Base-by-base conservation (phyloP, 192 early-diverging fungal genomes). In the Glomus cerebriforme region DNA sequence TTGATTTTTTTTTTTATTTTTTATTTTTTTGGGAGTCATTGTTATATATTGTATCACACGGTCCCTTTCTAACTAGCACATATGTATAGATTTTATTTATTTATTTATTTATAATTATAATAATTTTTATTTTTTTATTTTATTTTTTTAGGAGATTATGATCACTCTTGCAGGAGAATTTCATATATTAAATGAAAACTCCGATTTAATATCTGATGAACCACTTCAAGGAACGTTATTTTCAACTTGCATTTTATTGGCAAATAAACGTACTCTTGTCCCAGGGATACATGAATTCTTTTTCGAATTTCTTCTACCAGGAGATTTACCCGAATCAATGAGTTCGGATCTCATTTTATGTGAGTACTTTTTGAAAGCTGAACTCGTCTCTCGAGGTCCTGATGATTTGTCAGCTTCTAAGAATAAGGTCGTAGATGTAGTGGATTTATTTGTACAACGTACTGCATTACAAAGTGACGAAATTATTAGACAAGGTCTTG, bases 231-330 rank as follows among this genome's bases (percentile, higher is more conserved):
- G 43, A 27, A 73, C 66, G 2, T 26, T 73, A 5, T 73, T 73
- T 73, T 73, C 71, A 54, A 73, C 43, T 27, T 73, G 43, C 71
- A 73, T 73, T 27, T 31, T 73, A 32, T 32, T 73, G 26, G 71
- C 13, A 59, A 47, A 73, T 47, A 73, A 73, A 59, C 37, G 71
- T 31, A 54, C 45, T 49, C 45, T 73, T 32, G 5, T 19, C 10
- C 45, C 71, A 15, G 71, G 71, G 12, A 10, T 59, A 13, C 71
- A 73, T 31, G 71, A 73, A 58, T 73, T 73, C 34, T n/a, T 22
- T 22, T 73, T 73, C 27, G 71, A 73, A 59, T 73, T 73, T 54
- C 26, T 54, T 15, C 3, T 73, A 2, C 71, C 71, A 10, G 71
- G 47, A 26, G 39, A 72, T 72, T 73, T 73, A 54, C 45, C 71